phyloP scores from a whole-genome alignment of 2,329 filamentous ascomycete genomes.

The Rhinocladiella mackenziei region DNA sequence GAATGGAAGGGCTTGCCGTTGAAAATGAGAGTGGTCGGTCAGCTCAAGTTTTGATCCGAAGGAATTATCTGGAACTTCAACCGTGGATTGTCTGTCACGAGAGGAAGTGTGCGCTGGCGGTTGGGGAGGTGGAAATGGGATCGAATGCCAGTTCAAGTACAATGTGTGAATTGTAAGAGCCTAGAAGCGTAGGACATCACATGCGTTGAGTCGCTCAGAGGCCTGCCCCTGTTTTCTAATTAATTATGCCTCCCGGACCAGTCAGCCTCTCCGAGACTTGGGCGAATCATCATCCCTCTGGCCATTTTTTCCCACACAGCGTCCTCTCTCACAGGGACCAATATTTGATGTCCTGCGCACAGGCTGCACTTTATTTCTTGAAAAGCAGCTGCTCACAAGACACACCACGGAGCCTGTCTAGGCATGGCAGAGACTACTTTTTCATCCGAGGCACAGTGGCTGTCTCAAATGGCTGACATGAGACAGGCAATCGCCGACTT shows the following conservation, averaged over 20 bases:
- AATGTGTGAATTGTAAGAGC: too few species aligned
- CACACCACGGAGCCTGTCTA: background rate
- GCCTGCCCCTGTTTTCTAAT: too few species aligned
- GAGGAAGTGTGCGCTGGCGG: too few species aligned
- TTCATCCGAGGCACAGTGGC: conserved; percentile 64
- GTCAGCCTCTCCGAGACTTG: too few species aligned
- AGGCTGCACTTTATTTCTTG: too few species aligned
- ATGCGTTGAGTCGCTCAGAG: background rate
- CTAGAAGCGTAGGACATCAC: background rate
- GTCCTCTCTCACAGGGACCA: too few species aligned
- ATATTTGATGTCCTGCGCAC: too few species aligned
- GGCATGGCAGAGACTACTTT: conserved; percentile 24
- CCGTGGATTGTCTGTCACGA: background rate
- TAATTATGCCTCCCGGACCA: too few species aligned
- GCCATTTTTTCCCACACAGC: too few species aligned
- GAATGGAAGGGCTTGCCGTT: background rate
- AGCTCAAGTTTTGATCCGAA: too few species aligned
- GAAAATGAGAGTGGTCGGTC: conserved; percentile 1
- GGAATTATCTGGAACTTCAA: background rate
- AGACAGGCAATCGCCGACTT: conserved; percentile 74
- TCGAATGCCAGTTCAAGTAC: background rate
- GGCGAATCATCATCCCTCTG: too few species aligned
- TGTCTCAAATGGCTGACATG: conserved; percentile 81
- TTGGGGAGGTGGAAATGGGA: background rate
- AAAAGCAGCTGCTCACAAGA: background rate